Evolutionary conservation across 768 basidiomycete species (phyloP).

Genomic region (Scleroderma citrinum): DNA sequence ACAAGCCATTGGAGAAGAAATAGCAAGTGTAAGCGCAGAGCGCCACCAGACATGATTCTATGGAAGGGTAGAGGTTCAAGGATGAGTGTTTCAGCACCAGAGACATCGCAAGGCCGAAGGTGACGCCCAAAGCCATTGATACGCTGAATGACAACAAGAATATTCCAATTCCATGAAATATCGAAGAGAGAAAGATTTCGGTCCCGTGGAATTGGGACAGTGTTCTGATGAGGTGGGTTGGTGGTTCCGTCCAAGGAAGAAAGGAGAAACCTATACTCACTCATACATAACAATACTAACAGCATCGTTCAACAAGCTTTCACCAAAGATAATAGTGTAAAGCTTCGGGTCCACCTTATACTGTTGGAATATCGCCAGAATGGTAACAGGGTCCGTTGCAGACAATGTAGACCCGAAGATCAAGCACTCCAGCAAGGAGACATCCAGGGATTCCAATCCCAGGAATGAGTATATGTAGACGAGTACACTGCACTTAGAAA

Average conservation of each 20-base stretch:
- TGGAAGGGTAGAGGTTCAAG: conserved; percentile 79
- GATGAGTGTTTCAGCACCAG: conserved; percentile 93
- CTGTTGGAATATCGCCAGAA: conserved; percentile 96
- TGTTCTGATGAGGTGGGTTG: conserved; percentile 49
- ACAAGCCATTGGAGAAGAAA: conserved; percentile 95
- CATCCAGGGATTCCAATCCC: conserved; percentile 81
- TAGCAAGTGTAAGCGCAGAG: conserved; percentile 95
- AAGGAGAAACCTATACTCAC: conserved; percentile 46
- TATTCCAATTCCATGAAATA: conserved; percentile 96
- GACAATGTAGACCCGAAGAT: conserved; percentile 95
- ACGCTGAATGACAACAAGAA: conserved; percentile 94
- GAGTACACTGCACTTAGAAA: conserved; percentile 65
- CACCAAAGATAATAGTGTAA: conserved; percentile 96
- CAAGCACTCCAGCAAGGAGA: conserved; percentile 88
- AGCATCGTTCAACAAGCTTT: conserved; percentile 94
- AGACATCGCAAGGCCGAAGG: conserved; percentile 87
- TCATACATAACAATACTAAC: conserved; percentile 99
- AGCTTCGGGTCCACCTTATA: conserved; percentile 98
- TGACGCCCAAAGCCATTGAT: conserved; percentile 90
- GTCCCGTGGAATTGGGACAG: conserved; percentile 86
- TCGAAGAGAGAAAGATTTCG: conserved; percentile 78
- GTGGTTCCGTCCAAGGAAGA: conserved; percentile 1
- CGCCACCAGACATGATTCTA: conserved; percentile 95
- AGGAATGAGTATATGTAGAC: conserved; percentile 94
- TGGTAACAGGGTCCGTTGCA: conserved; percentile 97